Percentiles rank a stretch among this genome's conserved stretches.
These are phyloP conservation scores for Spergularia azorica DNA, from an alignment of 179 eudicot genomes.

Conservation along the genomic window DNA sequence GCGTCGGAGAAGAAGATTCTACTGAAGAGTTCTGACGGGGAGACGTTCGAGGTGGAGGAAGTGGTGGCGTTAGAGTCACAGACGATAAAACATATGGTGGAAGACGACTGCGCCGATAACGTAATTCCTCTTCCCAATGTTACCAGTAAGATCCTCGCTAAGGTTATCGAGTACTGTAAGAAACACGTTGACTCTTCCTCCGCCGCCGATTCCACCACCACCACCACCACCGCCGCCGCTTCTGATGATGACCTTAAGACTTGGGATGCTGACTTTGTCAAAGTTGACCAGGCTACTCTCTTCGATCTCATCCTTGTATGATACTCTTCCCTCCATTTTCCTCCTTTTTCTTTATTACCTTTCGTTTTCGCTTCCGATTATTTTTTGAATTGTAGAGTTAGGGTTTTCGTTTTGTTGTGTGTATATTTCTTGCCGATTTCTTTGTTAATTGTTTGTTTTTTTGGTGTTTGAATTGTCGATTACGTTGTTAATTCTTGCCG, in stretches of 20 bases:
- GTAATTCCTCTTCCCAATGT: conserved; percentile 62
- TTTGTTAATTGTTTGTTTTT: neutral
- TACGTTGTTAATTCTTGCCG: neutral
- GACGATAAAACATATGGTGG: conserved; percentile 63
- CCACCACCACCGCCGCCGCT: conserved; percentile 17
- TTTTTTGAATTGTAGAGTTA: neutral
- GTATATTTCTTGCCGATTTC: neutral
- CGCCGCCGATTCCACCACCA: neutral
- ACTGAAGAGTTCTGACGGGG: conserved; percentile 53
- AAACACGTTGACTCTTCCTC: conserved; percentile 53
- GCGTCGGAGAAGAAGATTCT: conserved; percentile 23
- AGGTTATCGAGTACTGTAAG: conserved; percentile 63
- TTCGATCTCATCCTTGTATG: conserved; percentile 60
- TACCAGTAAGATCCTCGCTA: conserved; percentile 52
- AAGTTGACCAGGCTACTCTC: conserved; percentile 61
- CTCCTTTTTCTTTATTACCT: neutral
- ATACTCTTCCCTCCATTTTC: conserved; percentile 2
- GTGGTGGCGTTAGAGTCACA: conserved; percentile 55
- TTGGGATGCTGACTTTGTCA: conserved; percentile 61
- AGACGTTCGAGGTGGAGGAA: conserved; percentile 60
- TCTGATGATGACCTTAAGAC: conserved; percentile 47
- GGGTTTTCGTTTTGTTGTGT: neutral
- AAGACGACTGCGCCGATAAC: conserved; percentile 53
- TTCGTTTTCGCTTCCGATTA: neutral
- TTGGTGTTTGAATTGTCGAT: neutral